A percentile compares a stretch with the other conserved stretches of the same genome.
Conservation (phyloP, 2,329 filamentous ascomycete species). For the Lecanosticta acicola region DNA sequence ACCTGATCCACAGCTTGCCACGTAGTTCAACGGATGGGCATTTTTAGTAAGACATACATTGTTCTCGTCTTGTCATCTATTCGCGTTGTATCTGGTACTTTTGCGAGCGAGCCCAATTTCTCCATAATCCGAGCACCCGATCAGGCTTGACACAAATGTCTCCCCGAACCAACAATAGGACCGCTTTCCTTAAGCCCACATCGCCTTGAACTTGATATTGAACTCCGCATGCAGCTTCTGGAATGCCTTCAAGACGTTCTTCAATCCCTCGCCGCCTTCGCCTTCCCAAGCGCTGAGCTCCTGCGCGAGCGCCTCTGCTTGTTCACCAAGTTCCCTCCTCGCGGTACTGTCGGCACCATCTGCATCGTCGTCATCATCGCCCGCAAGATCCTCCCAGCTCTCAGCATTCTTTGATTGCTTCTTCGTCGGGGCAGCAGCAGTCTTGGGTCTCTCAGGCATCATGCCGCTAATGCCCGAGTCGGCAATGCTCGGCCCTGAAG, state of each 20-base stretch:
- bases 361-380: constrained; percentile 37
- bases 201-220: constrained; percentile 57
- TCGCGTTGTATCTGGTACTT: no score
- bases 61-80: no score
- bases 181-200: constrained; percentile 56
- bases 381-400: constrained; percentile 37
- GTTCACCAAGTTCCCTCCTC: constrained; percentile 22
- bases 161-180: no score
- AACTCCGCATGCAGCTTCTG: constrained; percentile 54
- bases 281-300: constrained; percentile 33
- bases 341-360: constrained; percentile 19
- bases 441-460: constrained; percentile 25
- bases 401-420: constrained; percentile 40
- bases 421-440: constrained; percentile 23
- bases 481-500: constrained; percentile 23
- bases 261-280: constrained; percentile 45
- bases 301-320: constrained; percentile 22
- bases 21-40: no score
- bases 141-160: no score
- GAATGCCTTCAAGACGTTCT: constrained; percentile 57
- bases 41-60: no score
- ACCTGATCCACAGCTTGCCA: no score
- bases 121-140: no score
- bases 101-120: no score
- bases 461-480: constrained; percentile 27